A percentile compares a stretch with the other conserved stretches of the same genome.
phyloP scores from a whole-genome alignment of 306 rosid genomes.

The Vachellia collinsii region DNA sequence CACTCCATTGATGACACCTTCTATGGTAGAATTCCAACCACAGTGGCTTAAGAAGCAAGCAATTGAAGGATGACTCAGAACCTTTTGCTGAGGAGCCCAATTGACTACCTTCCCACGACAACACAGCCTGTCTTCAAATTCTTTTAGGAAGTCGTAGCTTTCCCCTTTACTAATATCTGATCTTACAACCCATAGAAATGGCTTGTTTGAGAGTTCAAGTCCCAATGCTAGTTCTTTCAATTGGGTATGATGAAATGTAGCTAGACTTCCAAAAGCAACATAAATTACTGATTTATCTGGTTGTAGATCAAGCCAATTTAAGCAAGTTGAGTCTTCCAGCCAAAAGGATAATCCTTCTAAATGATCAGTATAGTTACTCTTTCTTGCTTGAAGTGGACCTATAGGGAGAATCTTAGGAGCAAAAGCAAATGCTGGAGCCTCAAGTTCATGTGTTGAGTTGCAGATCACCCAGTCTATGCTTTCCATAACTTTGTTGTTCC shows the following conservation, averaged over 20 bases:
- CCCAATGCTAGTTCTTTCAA: conserved; percentile 43
- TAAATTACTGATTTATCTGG: conserved; percentile 36
- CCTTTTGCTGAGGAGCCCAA: conserved; percentile 40
- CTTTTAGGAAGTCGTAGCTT: conserved; percentile 10
- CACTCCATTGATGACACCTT: conserved; percentile 39
- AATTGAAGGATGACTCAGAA: conserved; percentile 34
- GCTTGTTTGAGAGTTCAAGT: conserved; percentile 33
- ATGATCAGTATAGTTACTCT: neutral
- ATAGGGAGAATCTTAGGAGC: conserved; percentile 38
- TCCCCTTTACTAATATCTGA: conserved; percentile 27
- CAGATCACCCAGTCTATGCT: conserved; percentile 40
- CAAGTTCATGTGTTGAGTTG: conserved; percentile 43
- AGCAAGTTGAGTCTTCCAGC: conserved; percentile 34
- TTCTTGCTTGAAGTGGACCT: conserved; percentile 44
- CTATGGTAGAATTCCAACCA: conserved; percentile 47
- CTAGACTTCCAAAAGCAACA: conserved; percentile 49
- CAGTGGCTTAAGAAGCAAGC: conserved; percentile 44
- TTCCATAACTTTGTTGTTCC: conserved; percentile 9
- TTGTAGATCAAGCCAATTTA: conserved; percentile 42
- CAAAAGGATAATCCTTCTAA: conserved; percentile 33
- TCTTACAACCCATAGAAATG: conserved; percentile 46
- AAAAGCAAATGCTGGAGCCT: conserved; percentile 36
- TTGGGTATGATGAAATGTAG: conserved; percentile 24
- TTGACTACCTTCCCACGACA: conserved; percentile 26
- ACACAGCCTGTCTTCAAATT: conserved; percentile 32